phyloP scores from a whole-genome alignment of 2,329 filamentous ascomycete species.

The Aspergillus sp. region DNA sequence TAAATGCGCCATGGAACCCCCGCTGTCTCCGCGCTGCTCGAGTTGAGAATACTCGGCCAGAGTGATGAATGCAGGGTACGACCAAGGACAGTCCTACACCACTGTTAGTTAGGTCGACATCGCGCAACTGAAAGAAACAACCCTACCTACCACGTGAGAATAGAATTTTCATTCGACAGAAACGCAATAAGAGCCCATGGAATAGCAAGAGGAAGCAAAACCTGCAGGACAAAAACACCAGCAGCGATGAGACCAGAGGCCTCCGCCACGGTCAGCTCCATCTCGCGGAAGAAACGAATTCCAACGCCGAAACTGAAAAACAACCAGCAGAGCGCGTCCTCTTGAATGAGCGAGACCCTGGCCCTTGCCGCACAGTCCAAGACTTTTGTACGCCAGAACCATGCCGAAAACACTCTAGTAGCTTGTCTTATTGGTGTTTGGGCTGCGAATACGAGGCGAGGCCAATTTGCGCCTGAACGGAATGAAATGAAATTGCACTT shows the following conservation, averaged over 20 bases:
- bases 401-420: no score
- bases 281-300: not conserved
- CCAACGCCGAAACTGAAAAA: not conserved
- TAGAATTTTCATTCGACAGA: constrained; percentile 38
- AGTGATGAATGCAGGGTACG: constrained; percentile 40
- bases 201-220: not conserved
- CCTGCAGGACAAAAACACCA: constrained; percentile 8
- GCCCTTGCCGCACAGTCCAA: no score
- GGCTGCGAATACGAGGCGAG: no score
- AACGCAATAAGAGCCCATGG: not conserved
- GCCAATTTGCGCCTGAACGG: no score
- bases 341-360: not conserved
- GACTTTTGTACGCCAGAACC: no score
- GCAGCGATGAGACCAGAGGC: constrained; percentile 44
- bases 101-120: not conserved
- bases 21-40: constrained; percentile 35
- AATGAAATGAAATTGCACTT: no score
- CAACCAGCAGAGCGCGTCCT: not conserved
- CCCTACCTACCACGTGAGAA: constrained; percentile 35
- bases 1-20: constrained; percentile 27
- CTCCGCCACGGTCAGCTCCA: constrained; percentile 34
- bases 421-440: no score
- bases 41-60: constrained; percentile 44
- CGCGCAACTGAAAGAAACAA: not conserved
- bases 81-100: constrained; percentile 26